phyloP scores from a whole-genome alignment of 2,329 filamentous ascomycete genomes.

The Stemphylium beticola region DNA sequence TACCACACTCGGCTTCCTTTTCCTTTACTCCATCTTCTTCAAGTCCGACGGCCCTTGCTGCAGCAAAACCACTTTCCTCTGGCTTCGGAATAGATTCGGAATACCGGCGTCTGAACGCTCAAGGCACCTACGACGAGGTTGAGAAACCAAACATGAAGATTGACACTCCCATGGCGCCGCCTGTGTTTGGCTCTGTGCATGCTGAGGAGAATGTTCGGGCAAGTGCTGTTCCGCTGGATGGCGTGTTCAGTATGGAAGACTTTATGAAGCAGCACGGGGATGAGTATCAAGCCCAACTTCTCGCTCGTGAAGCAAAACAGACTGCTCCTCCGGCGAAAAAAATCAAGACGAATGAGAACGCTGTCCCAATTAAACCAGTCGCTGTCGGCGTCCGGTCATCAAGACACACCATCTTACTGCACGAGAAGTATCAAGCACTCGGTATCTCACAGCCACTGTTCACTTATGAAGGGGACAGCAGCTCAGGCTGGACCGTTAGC shows the following conservation, averaged over 20 bases:
- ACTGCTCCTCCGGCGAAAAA: conserved; percentile 11
- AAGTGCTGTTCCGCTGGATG: neutral
- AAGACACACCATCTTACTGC: conserved; percentile 27
- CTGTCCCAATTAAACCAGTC: conserved; percentile 16
- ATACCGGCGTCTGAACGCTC: neutral
- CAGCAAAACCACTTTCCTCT: neutral
- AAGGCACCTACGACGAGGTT: neutral
- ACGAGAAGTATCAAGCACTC: conserved; percentile 36
- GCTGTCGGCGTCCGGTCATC: conserved; percentile 29
- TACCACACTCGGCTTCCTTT: conserved; percentile 7
- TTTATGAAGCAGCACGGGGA: conserved; percentile 20
- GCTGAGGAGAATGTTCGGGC: neutral
- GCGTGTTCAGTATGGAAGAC: conserved; percentile 28
- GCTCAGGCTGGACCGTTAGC: conserved; percentile 27
- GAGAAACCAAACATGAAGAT: conserved; percentile 15
- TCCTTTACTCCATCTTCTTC: conserved; percentile 27
- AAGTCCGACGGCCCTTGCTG: conserved; percentile 1
- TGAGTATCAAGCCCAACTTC: conserved; percentile 11
- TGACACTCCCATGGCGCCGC: conserved; percentile 3
- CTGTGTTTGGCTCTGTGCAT: neutral
- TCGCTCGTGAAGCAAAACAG: conserved; percentile 13
- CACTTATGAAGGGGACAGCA: conserved; percentile 17
- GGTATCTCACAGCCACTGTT: conserved; percentile 31
- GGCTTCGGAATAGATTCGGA: neutral
- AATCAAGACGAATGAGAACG: neutral